phyloP scores from a whole-genome alignment of 805 yeast genomes.

The Nakazawaea ambrosiae region DNA sequence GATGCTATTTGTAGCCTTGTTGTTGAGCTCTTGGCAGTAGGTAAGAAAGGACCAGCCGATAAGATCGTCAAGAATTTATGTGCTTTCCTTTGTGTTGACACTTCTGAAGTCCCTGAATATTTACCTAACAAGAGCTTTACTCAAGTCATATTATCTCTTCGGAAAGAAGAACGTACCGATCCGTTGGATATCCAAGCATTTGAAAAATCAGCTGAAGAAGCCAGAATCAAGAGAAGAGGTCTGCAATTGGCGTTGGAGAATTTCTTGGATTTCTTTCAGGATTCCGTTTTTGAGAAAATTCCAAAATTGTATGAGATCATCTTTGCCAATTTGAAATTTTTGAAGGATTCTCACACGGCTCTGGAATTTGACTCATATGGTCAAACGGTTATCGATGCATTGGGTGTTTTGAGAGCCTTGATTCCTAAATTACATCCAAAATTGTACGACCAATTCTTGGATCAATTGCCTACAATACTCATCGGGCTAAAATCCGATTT shows the following conservation, averaged over 20 bases:
- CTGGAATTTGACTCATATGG: conserved; percentile 45
- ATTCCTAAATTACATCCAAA: conserved; percentile 49
- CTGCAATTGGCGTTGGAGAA: conserved; percentile 64
- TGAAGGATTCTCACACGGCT: conserved; percentile 17
- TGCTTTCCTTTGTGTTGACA: conserved; percentile 91
- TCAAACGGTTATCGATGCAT: conserved; percentile 76
- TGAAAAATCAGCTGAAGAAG: conserved; percentile 62
- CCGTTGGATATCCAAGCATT: conserved; percentile 54
- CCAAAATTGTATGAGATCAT: conserved; percentile 62
- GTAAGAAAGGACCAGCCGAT: conserved; percentile 72
- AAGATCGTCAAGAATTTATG: conserved; percentile 87
- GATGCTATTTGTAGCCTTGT: conserved; percentile 59
- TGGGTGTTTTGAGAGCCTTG: conserved; percentile 75
- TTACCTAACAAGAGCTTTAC: conserved; percentile 48
- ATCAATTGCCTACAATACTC: conserved; percentile 44
- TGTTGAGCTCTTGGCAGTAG: conserved; percentile 43
- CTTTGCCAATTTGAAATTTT: conserved; percentile 51
- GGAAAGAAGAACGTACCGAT: conserved; percentile 67
- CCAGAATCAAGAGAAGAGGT: conserved; percentile 79
- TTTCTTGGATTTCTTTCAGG: conserved; percentile 47
- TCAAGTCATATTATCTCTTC: conserved; percentile 61
- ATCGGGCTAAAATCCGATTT: conserved; percentile 56
- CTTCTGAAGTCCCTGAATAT: conserved; percentile 93
- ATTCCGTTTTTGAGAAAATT: conserved; percentile 46
- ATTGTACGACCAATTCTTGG: conserved; percentile 44